Base-by-base conservation (phyloP, 2,329 filamentous ascomycete genomes). In the Kalaharituber pfeilii region DNA sequence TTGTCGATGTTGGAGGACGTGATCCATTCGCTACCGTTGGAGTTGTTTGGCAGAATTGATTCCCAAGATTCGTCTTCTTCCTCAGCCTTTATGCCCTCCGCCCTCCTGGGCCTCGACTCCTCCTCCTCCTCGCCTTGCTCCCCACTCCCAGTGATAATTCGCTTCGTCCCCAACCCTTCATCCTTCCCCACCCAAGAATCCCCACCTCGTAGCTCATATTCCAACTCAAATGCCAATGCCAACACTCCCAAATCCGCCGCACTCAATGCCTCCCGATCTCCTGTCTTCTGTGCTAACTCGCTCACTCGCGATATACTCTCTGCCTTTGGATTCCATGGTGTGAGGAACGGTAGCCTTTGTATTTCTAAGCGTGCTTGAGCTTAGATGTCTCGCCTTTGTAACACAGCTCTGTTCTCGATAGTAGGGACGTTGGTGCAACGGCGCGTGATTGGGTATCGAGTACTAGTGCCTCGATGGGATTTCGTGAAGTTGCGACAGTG, bases 381-480 rank as follows among this genome's bases (percentile, higher is more conserved):
- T 51, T 81, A 81, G 49, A 80, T 78, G 72, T 96, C 89, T 65
- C 85, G 73, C 60, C 94, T 94, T 72, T n/a, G 64, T 87, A 79
- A 39, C 94, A 75, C 56, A 76, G 72, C 64, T 91, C 81, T 49
- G 86, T 81, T 66, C 86, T 80, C 33, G 78, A 75, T 51, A 94
- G 73, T 9, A 98, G 78, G 0, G 84, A 86, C 45, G 86, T 93
- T 24, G 91, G 78, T 9, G 85, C 74, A 11, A 89, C 86, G 60
- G 91, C 82, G 70, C 95, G 95, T 67, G 89, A 89, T 25, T 88
- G 89, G 2, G 91, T 84, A 66, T 98, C 91, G 61, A 98, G 76
- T 26, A 96, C 77, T 51, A 96, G 78, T 53, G 82, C 83, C 70
- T 93, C 80, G 50, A 94, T 79, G n/a, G 25, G 27, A 8, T 29